These are phyloP conservation scores for Ceratorhiza oryzae-sativae DNA, from an alignment of 1,284 basidiomycete species.

Conservation along the genomic window DNA sequence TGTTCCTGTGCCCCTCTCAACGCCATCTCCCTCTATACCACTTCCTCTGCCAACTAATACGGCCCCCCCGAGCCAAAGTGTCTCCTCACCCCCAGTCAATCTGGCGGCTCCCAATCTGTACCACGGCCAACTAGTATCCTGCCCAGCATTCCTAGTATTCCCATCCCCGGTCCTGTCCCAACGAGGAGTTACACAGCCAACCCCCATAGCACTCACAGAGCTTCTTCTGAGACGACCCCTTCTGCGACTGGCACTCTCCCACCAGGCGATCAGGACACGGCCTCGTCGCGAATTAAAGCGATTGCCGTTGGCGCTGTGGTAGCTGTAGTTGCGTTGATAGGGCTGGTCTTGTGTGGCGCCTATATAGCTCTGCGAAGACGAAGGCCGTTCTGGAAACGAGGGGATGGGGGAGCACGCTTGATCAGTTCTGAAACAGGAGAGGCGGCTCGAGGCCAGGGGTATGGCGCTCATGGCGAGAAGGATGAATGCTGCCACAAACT, in stretches of 20 bases:
- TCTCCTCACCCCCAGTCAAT: not conserved
- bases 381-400: conserved; percentile 42
- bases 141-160: conserved; percentile 27
- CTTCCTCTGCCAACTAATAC: not conserved
- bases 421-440: conserved; percentile 57
- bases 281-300: conserved; percentile 45
- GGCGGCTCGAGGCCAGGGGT: conserved; percentile 50
- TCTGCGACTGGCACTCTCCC: conserved; percentile 11
- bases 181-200: conserved; percentile 16
- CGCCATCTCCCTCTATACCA: conserved; percentile 42
- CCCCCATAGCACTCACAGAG: conserved; percentile 16
- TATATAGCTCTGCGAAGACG: conserved; percentile 56
- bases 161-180: conserved; percentile 55
- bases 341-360: conserved; percentile 52
- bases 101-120: not conserved
- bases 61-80: not conserved
- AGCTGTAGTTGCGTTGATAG: conserved; percentile 61
- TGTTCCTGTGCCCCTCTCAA: conserved; percentile 49
- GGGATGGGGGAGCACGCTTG: conserved; percentile 44
- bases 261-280: conserved; percentile 39
- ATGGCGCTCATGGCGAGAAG: conserved; percentile 49
- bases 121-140: not conserved
- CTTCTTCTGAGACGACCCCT: not conserved
- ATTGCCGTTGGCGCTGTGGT: conserved; percentile 66
- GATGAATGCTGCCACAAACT: conserved; percentile 48